Base-by-base conservation (phyloP, 768 basidiomycete species). In the Pleurotus sapidus region DNA sequence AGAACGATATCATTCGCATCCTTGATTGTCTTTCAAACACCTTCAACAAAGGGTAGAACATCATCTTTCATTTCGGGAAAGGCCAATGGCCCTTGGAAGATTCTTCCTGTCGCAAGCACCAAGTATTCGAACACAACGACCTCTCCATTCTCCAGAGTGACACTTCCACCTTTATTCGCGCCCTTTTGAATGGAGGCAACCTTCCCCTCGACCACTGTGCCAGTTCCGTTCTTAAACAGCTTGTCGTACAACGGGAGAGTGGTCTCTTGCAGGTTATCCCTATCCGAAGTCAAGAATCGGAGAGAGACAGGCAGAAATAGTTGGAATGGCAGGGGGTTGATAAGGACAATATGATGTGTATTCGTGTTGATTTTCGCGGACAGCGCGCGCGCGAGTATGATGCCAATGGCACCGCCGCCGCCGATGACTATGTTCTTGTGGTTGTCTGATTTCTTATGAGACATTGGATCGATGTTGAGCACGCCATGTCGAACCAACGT, bases 371-470 rank as follows among this genome's bases (percentile, higher is more conserved):
- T 77, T 43, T 74, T 76, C 11, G 72, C 65, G 3, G 84, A 79
- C 57, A 89, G 82, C 1, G 64, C 66, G 24, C 77, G 75, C 1
- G 77, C 78, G 51, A 79, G 60, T 8, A 72, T 60, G 27, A 72
- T 68, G 12, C 87, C 87, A 1, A 76, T 77, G 14, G 68, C 72
- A 49, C 84, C 87, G 25, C 83, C 88, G 45, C 85, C 84, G 49
- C 86, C 70, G 60, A 88, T 70, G 30, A 87, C 72, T 60, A 75
- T 61, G 58, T 68, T 67, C 49, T 65, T 65, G 53, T 58, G 64
- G 17, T 64, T 48, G 38, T 61, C 62, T 46, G 61, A 60, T 45
- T 58, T 61, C 7, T 59, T 60, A 43, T 34, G 14, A 49, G 54
- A 55, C 53, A 55, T 55, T 8, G 5, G 5, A 8, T 5, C 8